Evolutionary conservation across 129 eudicot species (phyloP), one percentile per base, ranked within the genome.

Genomic region (Lactuca saligna): DNA sequence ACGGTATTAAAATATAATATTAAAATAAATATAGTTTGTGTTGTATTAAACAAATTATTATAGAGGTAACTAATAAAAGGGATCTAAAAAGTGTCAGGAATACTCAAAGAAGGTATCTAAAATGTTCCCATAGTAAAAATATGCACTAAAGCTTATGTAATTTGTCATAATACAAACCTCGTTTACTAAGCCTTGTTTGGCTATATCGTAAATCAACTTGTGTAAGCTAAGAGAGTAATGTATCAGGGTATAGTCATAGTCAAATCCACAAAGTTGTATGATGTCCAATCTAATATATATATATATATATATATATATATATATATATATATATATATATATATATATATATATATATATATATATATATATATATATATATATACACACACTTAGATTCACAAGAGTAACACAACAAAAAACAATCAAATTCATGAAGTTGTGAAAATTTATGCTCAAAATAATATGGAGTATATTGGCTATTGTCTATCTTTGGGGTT

Each of bases 181-280:
- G 39, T 89, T 81, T 48, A 94, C 99, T 76, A 94, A 83, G 73
- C 85, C 82, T 72, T 94, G 90, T 75, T 94, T 94, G 5, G 97
- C 99, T 75, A 81, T 82, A 66, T 94, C 83, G 65, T 89, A 94
- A 46, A 94, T 94, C 80, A 94, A 72, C 65, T 88, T 63, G 65
- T 94, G 99, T 63, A 94, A 79, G 73, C 84, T 75, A 42, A 84
- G 77, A 58, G 99, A 89, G 84, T 94, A 94, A 81, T 94, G 97
- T 3, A 91, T 97, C 86, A 94, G 57, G 16, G 99, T 94, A 73
- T 87, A 94, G 73, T 89, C 99, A 74, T 94, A 94, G 71, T 94
- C 97, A 82, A 94, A 94, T n/a, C 99, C 99, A 29, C 86, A 94
- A 34, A 94, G 97, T 83, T 94, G 85, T 77, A 94, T 83, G 71